Conservation (phyloP, 352 stramenopile genomes). For the Phytophthora brassicae region DNA sequence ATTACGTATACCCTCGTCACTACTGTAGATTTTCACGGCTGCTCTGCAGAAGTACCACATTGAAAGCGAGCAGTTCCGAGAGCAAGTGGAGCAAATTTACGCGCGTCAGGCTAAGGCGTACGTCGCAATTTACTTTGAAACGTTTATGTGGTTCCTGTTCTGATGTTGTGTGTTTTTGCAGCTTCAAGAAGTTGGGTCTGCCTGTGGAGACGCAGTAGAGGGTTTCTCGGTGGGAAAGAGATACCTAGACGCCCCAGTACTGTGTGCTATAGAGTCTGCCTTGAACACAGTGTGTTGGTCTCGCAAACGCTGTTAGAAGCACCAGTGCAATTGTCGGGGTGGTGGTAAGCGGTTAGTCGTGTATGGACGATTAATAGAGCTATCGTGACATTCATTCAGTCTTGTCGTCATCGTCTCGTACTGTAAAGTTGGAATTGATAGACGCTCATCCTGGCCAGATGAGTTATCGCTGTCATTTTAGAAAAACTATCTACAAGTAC, state of each 20-base stretch:
- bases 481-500: no score
- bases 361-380: constrained; percentile 14
- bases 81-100: constrained; percentile 76
- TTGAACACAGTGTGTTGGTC: constrained; percentile 5
- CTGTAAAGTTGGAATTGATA: no score
- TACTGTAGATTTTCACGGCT: constrained; percentile 56
- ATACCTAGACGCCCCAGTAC: background rate
- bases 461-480: background rate
- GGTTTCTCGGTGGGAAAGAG: background rate
- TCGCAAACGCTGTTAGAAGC: constrained; percentile 6
- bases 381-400: constrained; percentile 8
- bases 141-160: background rate
- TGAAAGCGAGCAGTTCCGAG: constrained; percentile 63
- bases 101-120: constrained; percentile 67
- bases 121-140: constrained; percentile 15
- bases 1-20: no score
- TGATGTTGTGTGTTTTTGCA: constrained; percentile 23
- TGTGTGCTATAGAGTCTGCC: constrained; percentile 15
- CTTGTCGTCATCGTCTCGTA: constrained; percentile 2
- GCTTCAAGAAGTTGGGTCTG: constrained; percentile 72
- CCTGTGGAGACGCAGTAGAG: constrained; percentile 53
- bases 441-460: no score
- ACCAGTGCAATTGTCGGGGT: background rate
- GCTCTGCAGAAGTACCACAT: constrained; percentile 71
- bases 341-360: background rate